Base-by-base conservation (phyloP, 176 grass and related monocot species). In the Oryza nivara region DNA sequence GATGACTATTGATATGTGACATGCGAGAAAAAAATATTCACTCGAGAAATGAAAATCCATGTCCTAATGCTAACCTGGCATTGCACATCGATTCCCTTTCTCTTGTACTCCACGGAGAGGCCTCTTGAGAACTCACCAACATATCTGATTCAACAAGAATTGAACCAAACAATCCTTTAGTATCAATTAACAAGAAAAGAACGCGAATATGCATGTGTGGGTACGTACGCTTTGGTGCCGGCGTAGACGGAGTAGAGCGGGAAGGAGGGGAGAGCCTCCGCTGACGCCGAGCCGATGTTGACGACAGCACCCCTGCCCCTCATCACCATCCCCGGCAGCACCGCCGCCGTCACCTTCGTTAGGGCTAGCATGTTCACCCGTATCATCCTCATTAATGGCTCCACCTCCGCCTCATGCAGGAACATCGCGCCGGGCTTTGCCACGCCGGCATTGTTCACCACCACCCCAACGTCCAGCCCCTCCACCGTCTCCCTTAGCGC, bases 401-500 rank as follows among this genome's bases (percentile, higher is more conserved):
- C 89, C 20, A 80, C 34, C 45, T 87, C 87, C 23, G 40, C 84
- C 65, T 94, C 92, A 58, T 94, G 92, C n/a, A 91, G 75, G 84
- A 61, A 94, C 32, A 71, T 41, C 3, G 89, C 84, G 30, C 73
- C 34, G 0, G 86, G 92, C 65, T 68, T 83, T 11, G 67, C 47
- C 23, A 91, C 49, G 1, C 83, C 92, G 17, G 92, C 92, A 77
- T 91, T 91, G 75, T 94, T 94, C 52, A 91, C 92, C 77, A 94
- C 56, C 51, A 94, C 0, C 15, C 86, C 89, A 5, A 94, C 89
- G 71, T 94, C 89, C 15, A 87, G 46, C 60, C 76, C 89, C 1
- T 34, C 38, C 26, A 91, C 74, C 1, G 30, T 70, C 52, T 66
- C 65, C 70, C 17, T 10, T 4, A 93, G 65, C 72, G 80, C 11